Conservation (phyloP, 495 filamentous ascomycete genomes). For the Hypoxylon intermedium region DNA sequence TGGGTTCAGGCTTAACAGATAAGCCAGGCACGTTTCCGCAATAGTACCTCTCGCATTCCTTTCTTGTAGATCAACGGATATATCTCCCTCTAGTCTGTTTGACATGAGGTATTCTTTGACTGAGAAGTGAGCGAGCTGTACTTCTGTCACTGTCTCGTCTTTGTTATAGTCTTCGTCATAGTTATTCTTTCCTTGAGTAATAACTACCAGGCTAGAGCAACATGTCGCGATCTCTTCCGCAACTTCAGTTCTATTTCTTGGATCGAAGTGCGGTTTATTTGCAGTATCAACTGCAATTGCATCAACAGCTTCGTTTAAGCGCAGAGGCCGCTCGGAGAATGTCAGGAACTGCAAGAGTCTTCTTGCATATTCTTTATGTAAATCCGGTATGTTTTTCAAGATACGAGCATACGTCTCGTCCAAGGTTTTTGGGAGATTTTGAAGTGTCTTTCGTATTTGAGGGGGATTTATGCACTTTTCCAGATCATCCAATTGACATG, state of each 20-base stretch:
- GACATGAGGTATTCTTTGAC: constrained; percentile 51
- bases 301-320: constrained; percentile 39
- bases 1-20: constrained; percentile 40
- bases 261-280: constrained; percentile 23
- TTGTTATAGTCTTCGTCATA: background rate
- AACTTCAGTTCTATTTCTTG: constrained; percentile 28
- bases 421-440: constrained; percentile 41
- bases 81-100: background rate
- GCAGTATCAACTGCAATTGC: constrained; percentile 34
- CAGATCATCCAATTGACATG: background rate
- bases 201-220: constrained; percentile 39
- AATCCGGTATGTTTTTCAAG: constrained; percentile 23
- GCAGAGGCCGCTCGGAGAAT: constrained; percentile 39
- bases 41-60: constrained; percentile 38
- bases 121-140: constrained; percentile 50
- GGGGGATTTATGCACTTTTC: background rate
- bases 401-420: constrained; percentile 52
- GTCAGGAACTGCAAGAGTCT: constrained; percentile 44
- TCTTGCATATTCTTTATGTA: constrained; percentile 20
- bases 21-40: constrained; percentile 42
- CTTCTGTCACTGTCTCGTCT: background rate
- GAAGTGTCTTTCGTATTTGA: background rate
- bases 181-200: background rate
- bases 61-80: constrained; percentile 14
- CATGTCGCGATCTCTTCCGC: constrained; percentile 34